phyloP scores from a whole-genome alignment of 2,329 filamentous ascomycete species.

The Amylocarpus encephaloides region DNA sequence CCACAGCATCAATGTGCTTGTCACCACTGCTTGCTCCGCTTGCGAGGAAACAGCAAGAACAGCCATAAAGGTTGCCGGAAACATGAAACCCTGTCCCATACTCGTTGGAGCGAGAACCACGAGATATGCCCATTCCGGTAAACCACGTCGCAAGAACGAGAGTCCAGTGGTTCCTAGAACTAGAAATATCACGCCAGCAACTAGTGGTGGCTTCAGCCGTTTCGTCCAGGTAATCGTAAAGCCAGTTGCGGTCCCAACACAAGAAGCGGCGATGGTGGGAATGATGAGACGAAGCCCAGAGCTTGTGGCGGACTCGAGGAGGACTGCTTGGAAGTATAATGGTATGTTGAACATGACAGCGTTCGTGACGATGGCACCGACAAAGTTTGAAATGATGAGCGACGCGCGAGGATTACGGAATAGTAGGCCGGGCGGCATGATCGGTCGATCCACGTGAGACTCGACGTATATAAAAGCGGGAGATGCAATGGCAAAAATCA shows the following conservation, averaged over 20 bases:
- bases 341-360: constrained; percentile 58
- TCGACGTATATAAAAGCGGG: constrained; percentile 49
- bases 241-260: constrained; percentile 50
- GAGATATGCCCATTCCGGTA: constrained; percentile 48
- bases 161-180: constrained; percentile 47
- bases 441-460: constrained; percentile 43
- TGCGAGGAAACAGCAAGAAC: constrained; percentile 54
- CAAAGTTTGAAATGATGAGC: constrained; percentile 50
- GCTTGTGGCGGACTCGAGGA: constrained; percentile 60
- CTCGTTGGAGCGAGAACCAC: constrained; percentile 50
- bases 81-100: constrained; percentile 57
- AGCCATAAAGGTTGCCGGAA: constrained; percentile 58
- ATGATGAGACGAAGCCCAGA: constrained; percentile 68
- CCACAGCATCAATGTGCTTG: constrained; percentile 65
- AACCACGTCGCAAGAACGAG: constrained; percentile 42
- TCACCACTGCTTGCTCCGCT: constrained; percentile 60
- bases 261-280: constrained; percentile 51
- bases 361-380: constrained; percentile 46
- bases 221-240: constrained; percentile 56
- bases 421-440: constrained; percentile 54
- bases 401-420: constrained; percentile 46
- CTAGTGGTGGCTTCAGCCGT: constrained; percentile 53
- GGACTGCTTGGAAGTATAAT: constrained; percentile 70
- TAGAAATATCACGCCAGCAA: constrained; percentile 43
- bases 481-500: constrained; percentile 41